phyloP scores from a whole-genome alignment of 2,329 filamentous ascomycete genomes.

The Diaporthe destruens region DNA sequence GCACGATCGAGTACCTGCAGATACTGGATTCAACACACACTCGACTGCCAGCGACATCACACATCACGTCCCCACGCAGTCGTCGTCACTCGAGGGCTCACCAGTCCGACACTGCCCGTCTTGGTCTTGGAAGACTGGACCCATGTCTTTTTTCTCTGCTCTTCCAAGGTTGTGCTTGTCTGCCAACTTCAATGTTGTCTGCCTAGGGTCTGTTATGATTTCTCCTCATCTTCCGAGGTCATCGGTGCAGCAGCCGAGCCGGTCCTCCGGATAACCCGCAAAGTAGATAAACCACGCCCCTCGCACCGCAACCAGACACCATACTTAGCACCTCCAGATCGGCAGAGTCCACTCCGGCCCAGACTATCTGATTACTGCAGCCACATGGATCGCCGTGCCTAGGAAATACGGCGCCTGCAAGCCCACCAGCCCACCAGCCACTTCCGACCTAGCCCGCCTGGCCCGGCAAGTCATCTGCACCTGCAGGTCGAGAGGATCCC shows the following conservation, averaged over 20 bases:
- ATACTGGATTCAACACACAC: conserved; percentile 23
- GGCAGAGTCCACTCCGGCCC: conserved; percentile 27
- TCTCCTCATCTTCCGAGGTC: not conserved
- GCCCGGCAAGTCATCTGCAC: conserved; percentile 35
- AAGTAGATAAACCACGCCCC: no score
- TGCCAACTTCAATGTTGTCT: no score
- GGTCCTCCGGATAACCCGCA: not conserved
- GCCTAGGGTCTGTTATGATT: not conserved
- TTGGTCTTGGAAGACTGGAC: no score
- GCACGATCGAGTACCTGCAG: conserved; percentile 41
- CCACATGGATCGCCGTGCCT: not conserved
- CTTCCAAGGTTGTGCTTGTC: no score
- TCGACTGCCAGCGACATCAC: conserved; percentile 17
- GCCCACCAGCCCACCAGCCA: conserved; percentile 17
- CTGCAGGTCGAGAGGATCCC: conserved; percentile 32
- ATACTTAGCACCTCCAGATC: not conserved
- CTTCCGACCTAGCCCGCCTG: conserved; percentile 13
- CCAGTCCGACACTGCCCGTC: no score
- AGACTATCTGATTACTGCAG: conserved; percentile 15
- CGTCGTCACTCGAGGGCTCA: not conserved
- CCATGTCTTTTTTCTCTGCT: no score
- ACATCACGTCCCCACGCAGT: not conserved
- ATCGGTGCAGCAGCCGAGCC: not conserved
- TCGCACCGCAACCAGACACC: not conserved
- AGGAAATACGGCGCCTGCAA: not conserved